Evolutionary conservation across 1,284 basidiomycete species (phyloP).

Genomic region (Apiotrichum akiyoshidainum): DNA sequence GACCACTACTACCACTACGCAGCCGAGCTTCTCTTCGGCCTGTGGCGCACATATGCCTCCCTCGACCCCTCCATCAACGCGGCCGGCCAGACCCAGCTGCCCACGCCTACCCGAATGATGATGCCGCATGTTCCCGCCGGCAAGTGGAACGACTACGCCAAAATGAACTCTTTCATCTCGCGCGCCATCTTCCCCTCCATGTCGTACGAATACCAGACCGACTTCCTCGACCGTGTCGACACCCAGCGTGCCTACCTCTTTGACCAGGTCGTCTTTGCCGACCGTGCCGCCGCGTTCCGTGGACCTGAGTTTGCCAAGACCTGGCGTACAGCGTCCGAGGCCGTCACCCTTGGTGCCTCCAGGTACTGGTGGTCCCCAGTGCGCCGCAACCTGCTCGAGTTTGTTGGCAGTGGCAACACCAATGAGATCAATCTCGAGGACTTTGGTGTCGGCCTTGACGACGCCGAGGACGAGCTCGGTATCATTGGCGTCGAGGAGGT

Average conservation of each 20-base stretch:
- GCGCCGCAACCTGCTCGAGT: constrained; percentile 66
- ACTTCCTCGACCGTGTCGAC: constrained; percentile 58
- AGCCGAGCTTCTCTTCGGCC: constrained; percentile 80
- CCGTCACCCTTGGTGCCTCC: constrained; percentile 69
- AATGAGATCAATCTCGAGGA: constrained; percentile 23
- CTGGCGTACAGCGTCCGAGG: constrained; percentile 68
- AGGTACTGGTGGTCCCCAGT: constrained; percentile 77
- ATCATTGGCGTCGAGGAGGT: background rate
- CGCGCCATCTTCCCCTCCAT: constrained; percentile 72
- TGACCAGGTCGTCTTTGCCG: constrained; percentile 74
- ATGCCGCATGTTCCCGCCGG: constrained; percentile 68
- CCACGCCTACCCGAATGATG: constrained; percentile 66
- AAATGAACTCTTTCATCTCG: constrained; percentile 64
- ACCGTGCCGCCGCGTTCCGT: constrained; percentile 74
- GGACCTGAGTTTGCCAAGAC: constrained; percentile 65
- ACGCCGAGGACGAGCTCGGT: constrained; percentile 3
- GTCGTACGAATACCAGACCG: constrained; percentile 58
- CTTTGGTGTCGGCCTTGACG: constrained; percentile 44
- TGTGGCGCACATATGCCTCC: constrained; percentile 81
- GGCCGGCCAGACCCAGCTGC: constrained; percentile 62
- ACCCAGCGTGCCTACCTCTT: constrained; percentile 70
- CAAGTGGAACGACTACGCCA: constrained; percentile 82
- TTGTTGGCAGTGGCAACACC: constrained; percentile 55
- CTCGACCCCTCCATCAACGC: constrained; percentile 66
- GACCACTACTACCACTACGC: constrained; percentile 60